Conservation (phyloP, 257 asterid species). For the Jacaranda mimosifolia region DNA sequence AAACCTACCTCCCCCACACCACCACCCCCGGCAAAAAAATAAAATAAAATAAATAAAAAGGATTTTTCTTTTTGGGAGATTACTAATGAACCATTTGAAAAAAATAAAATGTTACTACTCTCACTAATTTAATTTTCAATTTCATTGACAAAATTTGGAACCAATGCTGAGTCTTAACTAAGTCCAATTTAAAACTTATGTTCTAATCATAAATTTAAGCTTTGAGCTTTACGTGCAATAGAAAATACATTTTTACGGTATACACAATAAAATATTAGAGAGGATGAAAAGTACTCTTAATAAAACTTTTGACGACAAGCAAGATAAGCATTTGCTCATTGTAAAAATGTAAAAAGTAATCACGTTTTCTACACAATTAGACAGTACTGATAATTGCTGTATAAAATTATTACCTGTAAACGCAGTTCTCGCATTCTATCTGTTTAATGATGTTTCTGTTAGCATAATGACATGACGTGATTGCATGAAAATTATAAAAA, state of each 20-base stretch:
- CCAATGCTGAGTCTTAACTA: no score
- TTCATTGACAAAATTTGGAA: no score
- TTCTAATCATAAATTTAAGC: not conserved
- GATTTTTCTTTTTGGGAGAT: no score
- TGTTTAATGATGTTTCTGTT: not conserved
- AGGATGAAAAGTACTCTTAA: not conserved
- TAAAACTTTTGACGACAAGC: not conserved
- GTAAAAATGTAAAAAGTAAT: not conserved
- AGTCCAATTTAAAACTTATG: no score
- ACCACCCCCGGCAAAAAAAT: no score
- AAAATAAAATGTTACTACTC: no score
- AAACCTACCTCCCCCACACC: no score
- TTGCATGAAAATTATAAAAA: no score
- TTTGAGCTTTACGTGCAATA: not conserved
- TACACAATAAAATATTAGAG: not conserved
- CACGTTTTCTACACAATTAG: slow-evolving; percentile 20
- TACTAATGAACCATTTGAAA: no score
- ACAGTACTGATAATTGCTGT: not conserved
- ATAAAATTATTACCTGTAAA: not conserved
- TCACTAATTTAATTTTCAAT: no score
- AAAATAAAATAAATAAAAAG: no score
- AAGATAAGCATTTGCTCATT: slow-evolving; percentile 17
- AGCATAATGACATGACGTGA: not conserved
- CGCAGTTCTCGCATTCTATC: not conserved
- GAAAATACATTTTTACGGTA: not conserved